Evolutionary conservation across 2,329 filamentous ascomycete species (phyloP).

Genomic region (Gaeumannomyces sp.): DNA sequence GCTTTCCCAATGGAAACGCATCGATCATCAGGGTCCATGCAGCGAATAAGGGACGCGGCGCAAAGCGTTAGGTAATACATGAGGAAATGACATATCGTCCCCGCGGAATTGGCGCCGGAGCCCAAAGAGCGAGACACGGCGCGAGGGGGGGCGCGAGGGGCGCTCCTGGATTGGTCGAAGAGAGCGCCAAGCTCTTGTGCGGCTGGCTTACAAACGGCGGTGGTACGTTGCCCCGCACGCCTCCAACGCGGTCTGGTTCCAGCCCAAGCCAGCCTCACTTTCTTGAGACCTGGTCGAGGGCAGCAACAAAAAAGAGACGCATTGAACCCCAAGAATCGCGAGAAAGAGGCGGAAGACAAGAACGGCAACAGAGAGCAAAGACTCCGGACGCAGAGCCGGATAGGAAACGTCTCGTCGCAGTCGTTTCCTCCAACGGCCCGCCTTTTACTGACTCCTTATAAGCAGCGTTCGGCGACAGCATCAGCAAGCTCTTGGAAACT

Average conservation of each 20-base stretch:
- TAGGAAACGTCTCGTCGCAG: not conserved
- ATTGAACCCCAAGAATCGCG: not conserved
- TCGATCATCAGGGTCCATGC: not conserved
- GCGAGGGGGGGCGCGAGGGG: too few species aligned
- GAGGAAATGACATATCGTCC: not conserved
- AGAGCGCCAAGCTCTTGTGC: not conserved
- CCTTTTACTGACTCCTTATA: not conserved
- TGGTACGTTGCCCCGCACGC: not conserved
- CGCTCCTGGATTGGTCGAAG: not conserved
- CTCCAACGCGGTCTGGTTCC: not conserved
- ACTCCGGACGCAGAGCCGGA: not conserved
- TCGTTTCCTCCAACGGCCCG: not conserved
- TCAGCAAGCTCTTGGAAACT: conserved; percentile 41
- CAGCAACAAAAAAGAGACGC: not conserved
- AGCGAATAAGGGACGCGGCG: not conserved
- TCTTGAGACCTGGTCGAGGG: not conserved
- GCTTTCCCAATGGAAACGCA: not conserved
- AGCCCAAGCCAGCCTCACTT: conserved; percentile 1
- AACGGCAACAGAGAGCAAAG: not conserved
- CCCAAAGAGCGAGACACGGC: not conserved
- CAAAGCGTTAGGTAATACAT: not conserved
- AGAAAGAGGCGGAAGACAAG: not conserved
- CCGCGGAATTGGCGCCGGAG: not conserved
- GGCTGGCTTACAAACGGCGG: not conserved
- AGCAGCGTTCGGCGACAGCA: conserved; percentile 34